phyloP scores from a whole-genome alignment of 139 green algal genomes.

The Pleodorina starrii region DNA sequence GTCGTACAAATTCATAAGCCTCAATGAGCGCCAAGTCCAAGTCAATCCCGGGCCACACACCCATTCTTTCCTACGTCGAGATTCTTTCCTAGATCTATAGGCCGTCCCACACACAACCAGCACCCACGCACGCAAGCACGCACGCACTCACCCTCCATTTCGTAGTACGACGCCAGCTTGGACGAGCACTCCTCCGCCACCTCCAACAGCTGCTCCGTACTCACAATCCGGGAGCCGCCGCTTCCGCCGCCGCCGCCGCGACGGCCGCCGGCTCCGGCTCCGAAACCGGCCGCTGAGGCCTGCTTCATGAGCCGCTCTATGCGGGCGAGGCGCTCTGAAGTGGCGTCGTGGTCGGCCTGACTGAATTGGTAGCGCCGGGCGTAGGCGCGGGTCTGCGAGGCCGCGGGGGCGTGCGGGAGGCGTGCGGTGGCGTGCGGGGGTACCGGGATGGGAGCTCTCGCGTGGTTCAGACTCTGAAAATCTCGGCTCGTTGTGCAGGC shows the following conservation, averaged over 20 bases:
- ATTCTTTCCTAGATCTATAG: too few species aligned
- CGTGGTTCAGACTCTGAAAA: too few species aligned
- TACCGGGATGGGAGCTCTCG: too few species aligned
- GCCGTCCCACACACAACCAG: too few species aligned
- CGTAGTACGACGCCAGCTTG: constrained; percentile 71
- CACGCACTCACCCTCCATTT: constrained; percentile 62
- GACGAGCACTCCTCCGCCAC: constrained; percentile 42
- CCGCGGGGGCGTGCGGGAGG: too few species aligned
- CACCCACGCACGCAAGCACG: too few species aligned
- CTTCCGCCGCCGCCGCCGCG: background rate
- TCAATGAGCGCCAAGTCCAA: too few species aligned
- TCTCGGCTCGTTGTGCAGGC: too few species aligned
- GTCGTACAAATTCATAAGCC: too few species aligned
- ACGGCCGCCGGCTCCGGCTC: background rate
- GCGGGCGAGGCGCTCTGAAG: constrained; percentile 57
- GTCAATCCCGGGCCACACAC: too few species aligned
- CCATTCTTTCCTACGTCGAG: too few species aligned
- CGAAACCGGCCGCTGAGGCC: constrained; percentile 55
- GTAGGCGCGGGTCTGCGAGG: constrained; percentile 58
- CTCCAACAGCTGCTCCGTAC: constrained; percentile 71
- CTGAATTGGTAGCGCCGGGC: constrained; percentile 58
- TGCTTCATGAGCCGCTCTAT: constrained; percentile 61
- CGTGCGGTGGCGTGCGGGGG: too few species aligned
- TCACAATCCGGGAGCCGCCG: constrained; percentile 1
- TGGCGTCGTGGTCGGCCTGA: constrained; percentile 67